Base-by-base conservation (phyloP, 2,329 filamentous ascomycete species). In the Ophiostoma pallidulum region DNA sequence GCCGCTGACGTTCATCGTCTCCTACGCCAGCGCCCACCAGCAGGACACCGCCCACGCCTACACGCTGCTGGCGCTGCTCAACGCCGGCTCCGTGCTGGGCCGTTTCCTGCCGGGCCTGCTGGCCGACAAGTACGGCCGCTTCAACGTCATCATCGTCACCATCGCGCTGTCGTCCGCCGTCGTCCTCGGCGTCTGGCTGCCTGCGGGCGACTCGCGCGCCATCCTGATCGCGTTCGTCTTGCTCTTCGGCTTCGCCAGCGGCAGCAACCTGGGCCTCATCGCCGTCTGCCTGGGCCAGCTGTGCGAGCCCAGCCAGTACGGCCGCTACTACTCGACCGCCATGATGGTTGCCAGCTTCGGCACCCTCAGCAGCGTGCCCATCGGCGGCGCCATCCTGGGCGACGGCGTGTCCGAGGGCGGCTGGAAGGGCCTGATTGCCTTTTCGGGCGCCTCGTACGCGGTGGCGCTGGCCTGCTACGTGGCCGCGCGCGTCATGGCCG, bases 221-320 rank as follows among this genome's bases (percentile, higher is more conserved):
- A 60, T 86, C 41, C 68, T 86, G 2, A 72, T 89, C 45, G 72
- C 77, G 2, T 94, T 87, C 56, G 73, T 77, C 0, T 66, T 87
- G 2, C 59, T 86, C 2, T 91, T 94, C 62, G 88, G 88, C 1
- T 87, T 94, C 56, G 82, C 80, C 1, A 86, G 80, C 45, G 88
- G 88, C 4, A 83, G 79, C 54, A 90, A 90, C 56, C 82, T 94
- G 51, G 81, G 78, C 0, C 62, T 94, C 22, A 83, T 84, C 0
- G 87, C 88, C 0, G 86, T 94, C 0, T 92, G 86, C 54, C 74
- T 94, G 1, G 85, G 86, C 1, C 86, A 92, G 66, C 71, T 92
- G 13, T 94, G 87, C 61, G 78, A 81, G 35, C 82, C 84, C 2
- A 74, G 83, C 49, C 73, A 88, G 45, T 94, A 59, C 24, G 61